These are phyloP conservation scores for Sphagnurus paluster DNA, from an alignment of 1,284 basidiomycete species.

Conservation along the genomic window DNA sequence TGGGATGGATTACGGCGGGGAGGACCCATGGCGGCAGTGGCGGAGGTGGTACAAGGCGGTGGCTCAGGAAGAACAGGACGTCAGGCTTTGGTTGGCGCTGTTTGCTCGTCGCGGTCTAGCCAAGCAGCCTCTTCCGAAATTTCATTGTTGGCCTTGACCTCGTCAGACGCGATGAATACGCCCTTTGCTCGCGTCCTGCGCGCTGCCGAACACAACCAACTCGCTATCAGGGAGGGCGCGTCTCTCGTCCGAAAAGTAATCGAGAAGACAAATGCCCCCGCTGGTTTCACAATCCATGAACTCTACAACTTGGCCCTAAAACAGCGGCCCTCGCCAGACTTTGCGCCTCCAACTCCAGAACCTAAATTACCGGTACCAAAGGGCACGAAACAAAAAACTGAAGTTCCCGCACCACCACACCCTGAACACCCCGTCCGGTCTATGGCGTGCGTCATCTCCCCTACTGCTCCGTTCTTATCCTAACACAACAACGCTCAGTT, in stretches of 20 bases:
- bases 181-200: constrained; percentile 14
- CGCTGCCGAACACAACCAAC: constrained; percentile 23
- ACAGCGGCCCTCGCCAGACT: constrained; percentile 29
- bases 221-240: constrained; percentile 33
- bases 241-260: constrained; percentile 37
- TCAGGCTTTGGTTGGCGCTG: constrained; percentile 14
- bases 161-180: constrained; percentile 10
- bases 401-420: constrained; percentile 30
- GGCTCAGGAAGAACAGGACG: constrained; percentile 4
- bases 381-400: constrained; percentile 11
- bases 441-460: constrained; percentile 38
- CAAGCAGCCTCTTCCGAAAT: constrained; percentile 7
- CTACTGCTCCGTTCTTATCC: neutral
- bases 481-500: constrained; percentile 40
- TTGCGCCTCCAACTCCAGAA: constrained; percentile 10
- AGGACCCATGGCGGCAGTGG: constrained; percentile 28
- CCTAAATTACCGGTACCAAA: constrained; percentile 12
- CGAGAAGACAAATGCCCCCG: constrained; percentile 25
- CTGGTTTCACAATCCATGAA: constrained; percentile 40
- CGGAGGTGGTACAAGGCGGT: constrained; percentile 5
- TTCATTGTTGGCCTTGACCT: neutral
- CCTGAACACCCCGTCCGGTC: constrained; percentile 52
- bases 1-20: constrained; percentile 24
- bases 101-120: constrained; percentile 9
- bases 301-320: constrained; percentile 42